Conservation (phyloP, 2,329 filamentous ascomycete genomes). For the Lasiodiplodia theobromae region DNA sequence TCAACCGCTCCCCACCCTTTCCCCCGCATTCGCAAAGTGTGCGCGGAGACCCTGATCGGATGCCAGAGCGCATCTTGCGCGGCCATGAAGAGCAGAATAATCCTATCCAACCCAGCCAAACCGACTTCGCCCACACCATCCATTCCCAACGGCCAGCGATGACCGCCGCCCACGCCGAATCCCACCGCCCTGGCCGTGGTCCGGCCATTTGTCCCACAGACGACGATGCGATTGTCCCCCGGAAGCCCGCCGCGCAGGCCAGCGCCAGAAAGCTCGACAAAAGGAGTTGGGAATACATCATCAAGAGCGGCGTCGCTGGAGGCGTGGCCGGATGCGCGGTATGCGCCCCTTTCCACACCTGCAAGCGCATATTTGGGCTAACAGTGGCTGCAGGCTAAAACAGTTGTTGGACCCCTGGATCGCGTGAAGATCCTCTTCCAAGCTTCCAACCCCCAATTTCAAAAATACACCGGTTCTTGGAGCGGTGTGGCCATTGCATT, state of each 20-base stretch:
- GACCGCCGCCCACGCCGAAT: slow-evolving; percentile 37
- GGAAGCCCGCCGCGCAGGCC: slow-evolving; percentile 37
- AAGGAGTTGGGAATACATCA: slow-evolving; percentile 81
- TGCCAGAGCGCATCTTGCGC: slow-evolving; percentile 46
- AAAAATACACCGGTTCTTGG: slow-evolving; percentile 92
- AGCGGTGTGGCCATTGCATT: slow-evolving; percentile 82
- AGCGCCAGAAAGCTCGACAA: slow-evolving; percentile 63
- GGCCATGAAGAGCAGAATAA: slow-evolving; percentile 40
- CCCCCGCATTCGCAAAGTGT: slow-evolving; percentile 19
- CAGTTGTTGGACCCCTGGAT: slow-evolving; percentile 91
- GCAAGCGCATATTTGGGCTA: neutral
- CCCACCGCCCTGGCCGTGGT: slow-evolving; percentile 35
- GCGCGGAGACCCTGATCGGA: slow-evolving; percentile 36
- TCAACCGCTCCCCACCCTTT: slow-evolving; percentile 8
- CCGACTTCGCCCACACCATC: slow-evolving; percentile 39
- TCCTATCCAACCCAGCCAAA: slow-evolving; percentile 23
- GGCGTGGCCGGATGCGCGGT: slow-evolving; percentile 92
- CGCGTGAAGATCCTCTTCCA: slow-evolving; percentile 99
- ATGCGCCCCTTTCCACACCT: slow-evolving; percentile 47
- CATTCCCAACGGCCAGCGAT: slow-evolving; percentile 30
- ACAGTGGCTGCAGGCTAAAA: slow-evolving; percentile 75
- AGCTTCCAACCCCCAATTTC: slow-evolving; percentile 89
- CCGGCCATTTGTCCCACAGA: slow-evolving; percentile 59
- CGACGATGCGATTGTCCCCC: slow-evolving; percentile 58
- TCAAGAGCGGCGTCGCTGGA: slow-evolving; percentile 84